Evolutionary conservation across 1,284 basidiomycete species (phyloP), one percentile per base, ranked within the genome.

Genomic region (Cutaneotrichosporon dermatis): DNA sequence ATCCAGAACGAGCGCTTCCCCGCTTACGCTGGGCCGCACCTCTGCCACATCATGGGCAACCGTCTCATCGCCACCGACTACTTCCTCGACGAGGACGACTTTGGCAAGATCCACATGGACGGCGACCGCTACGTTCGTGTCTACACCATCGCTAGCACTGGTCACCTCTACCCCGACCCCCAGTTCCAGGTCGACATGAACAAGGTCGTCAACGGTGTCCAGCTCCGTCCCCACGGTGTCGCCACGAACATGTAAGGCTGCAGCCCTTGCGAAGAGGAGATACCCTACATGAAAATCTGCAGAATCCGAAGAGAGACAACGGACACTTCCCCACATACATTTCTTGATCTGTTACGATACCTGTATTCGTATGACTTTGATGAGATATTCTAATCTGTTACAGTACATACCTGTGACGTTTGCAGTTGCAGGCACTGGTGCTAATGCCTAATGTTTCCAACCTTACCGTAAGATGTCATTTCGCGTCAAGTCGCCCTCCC

Each of bases 1-100:
- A 16, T 60, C 10, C 61, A 63, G 49, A 55, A 63, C 55, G 36
- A 44, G 43, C 45, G 43, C 13, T 40, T 60, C 16, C 58, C 58
- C 10, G 34, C 46, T 6, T 60, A 63, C 44, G 61, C 61, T 13
- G 61, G 55, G 3, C 61, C 61, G 4, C 61, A 63, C 35, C 58
- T 63, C 4, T 51, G 51, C 42, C 55, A 60, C 36, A 48, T 62
- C 39, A 42, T 46, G 44, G 61, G 56, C 53, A 54, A 59, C 55
- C 61, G 61, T 12, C 52, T 57, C 13, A 53, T 55, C 36, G 40
- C 49, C 9, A 57, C 58, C 44, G 61, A 57, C 49, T 63, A 63
- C 61, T 63, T 63, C 50, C 45, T 63, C 6, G 45, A 63, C 52
- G 16, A 57, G 49, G 61, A 63, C 58, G 35, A 58, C 58, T 60